phyloP scores from a whole-genome alignment of 805 yeast species.

The Clavispora phyllophila region DNA sequence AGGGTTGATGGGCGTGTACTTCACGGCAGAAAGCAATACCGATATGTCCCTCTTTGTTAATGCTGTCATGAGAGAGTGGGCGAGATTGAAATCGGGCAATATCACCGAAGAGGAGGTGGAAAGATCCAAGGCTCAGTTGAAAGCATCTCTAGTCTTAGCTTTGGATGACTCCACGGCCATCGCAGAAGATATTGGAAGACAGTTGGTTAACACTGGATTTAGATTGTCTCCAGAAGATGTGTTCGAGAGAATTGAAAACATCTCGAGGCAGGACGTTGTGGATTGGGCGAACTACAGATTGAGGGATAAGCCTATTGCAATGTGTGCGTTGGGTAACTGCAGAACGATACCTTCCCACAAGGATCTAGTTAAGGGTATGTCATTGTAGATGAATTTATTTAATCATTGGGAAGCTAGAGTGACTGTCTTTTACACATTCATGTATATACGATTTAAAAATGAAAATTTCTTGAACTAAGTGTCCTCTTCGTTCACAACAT shows the following conservation, averaged over 20 bases:
- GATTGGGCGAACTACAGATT: slow-evolving; percentile 85
- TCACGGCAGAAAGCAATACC: slow-evolving; percentile 73
- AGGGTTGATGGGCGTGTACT: slow-evolving; percentile 95
- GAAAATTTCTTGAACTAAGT: background rate
- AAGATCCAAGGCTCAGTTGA: slow-evolving; percentile 90
- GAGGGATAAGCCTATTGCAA: slow-evolving; percentile 72
- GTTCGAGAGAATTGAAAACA: slow-evolving; percentile 68
- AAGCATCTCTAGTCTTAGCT: slow-evolving; percentile 84
- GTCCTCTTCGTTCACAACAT: slow-evolving; percentile 15
- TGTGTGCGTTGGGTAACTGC: slow-evolving; percentile 89
- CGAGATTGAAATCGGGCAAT: slow-evolving; percentile 71
- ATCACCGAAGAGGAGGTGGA: slow-evolving; percentile 82
- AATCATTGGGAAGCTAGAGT: background rate
- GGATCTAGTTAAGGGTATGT: slow-evolving; percentile 45
- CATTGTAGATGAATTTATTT: slow-evolving; percentile 11
- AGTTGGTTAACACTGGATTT: slow-evolving; percentile 88
- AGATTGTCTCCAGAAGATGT: slow-evolving; percentile 70
- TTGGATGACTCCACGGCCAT: slow-evolving; percentile 93
- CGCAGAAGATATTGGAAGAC: slow-evolving; percentile 98
- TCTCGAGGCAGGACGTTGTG: slow-evolving; percentile 73
- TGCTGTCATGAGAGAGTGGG: slow-evolving; percentile 84
- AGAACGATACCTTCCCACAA: slow-evolving; percentile 62
- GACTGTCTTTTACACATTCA: background rate
- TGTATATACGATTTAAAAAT: slow-evolving; percentile 1
- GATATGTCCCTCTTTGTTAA: slow-evolving; percentile 64